phyloP scores from a whole-genome alignment of 2,329 filamentous ascomycete genomes.

The Ascosphaera apis region DNA sequence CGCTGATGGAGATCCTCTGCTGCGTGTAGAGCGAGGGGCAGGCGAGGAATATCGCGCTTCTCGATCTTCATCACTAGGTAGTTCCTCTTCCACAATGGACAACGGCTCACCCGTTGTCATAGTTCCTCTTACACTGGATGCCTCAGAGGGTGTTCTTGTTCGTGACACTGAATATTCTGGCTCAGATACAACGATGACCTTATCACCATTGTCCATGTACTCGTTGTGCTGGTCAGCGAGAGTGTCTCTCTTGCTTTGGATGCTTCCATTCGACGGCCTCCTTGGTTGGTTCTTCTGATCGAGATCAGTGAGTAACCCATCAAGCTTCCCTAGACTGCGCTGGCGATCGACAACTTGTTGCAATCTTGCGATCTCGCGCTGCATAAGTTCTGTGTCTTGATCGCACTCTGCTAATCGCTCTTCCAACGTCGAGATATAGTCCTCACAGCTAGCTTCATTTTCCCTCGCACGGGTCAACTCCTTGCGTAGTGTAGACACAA shows the following conservation, averaged over 20 bases:
- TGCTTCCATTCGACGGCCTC: slow-evolving; percentile 24
- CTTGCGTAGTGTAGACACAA: slow-evolving; percentile 71
- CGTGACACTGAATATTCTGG: slow-evolving; percentile 14
- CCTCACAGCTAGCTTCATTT: slow-evolving; percentile 73
- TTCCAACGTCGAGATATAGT: slow-evolving; percentile 92
- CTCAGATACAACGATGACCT: slow-evolving; percentile 10
- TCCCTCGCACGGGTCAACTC: slow-evolving; percentile 74
- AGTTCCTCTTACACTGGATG: slow-evolving; percentile 22
- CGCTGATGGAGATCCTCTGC: neutral
- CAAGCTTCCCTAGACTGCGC: slow-evolving; percentile 79
- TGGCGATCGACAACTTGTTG: slow-evolving; percentile 93
- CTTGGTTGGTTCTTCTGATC: slow-evolving; percentile 29
- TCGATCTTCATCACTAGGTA: slow-evolving; percentile 8
- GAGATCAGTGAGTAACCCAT: slow-evolving; percentile 75
- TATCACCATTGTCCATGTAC: slow-evolving; percentile 5
- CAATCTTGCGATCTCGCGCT: slow-evolving; percentile 78
- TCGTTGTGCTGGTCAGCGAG: slow-evolving; percentile 5
- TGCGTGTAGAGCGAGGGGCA: neutral
- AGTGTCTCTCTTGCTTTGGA: slow-evolving; percentile 9
- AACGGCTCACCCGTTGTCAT: slow-evolving; percentile 18
- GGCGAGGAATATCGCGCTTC: slow-evolving; percentile 4
- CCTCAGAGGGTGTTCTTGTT: slow-evolving; percentile 16
- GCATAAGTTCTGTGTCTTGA: slow-evolving; percentile 90
- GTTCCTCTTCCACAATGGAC: slow-evolving; percentile 11
- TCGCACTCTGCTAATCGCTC: slow-evolving; percentile 89